Percentiles rank a stretch among this genome's conserved stretches.
Conservation (phyloP, 305 asterid genomes). For the Galium porrigens region DNA sequence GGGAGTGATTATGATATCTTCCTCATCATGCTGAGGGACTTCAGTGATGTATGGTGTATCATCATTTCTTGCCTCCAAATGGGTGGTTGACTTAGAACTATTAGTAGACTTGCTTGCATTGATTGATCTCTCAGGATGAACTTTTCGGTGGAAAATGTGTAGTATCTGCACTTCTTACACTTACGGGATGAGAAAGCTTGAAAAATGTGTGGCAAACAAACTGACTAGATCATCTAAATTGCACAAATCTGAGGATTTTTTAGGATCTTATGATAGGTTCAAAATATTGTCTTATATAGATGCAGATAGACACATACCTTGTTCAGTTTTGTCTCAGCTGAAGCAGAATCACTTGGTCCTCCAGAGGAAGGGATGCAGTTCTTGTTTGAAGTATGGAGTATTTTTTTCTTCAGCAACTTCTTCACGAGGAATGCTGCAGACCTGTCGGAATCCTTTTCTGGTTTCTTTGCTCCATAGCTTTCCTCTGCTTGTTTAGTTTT, state of each 20-base stretch:
- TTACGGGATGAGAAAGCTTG: not conserved
- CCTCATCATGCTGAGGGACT: conserved; percentile 31
- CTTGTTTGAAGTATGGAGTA: conserved; percentile 32
- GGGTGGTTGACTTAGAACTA: conserved; percentile 25
- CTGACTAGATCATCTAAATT: not conserved
- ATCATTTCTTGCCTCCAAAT: conserved; percentile 29
- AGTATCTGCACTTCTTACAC: conserved; percentile 46
- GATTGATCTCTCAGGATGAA: conserved; percentile 65
- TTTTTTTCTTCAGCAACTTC: conserved; percentile 46
- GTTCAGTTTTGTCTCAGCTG: conserved; percentile 45
- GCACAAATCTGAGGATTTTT: not conserved
- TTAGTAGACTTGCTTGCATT: conserved; percentile 22
- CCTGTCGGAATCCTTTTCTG: conserved; percentile 46
- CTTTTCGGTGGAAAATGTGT: conserved; percentile 74
- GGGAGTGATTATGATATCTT: conserved; percentile 49
- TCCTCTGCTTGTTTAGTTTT: conserved; percentile 60
- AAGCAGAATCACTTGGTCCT: conserved; percentile 30
- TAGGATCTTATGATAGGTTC: not conserved
- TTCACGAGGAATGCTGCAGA: conserved; percentile 57
- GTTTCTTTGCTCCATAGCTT: conserved; percentile 31
- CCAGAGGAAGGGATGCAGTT: conserved; percentile 30
- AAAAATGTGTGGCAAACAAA: not conserved
- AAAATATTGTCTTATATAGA: not conserved
- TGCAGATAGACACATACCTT: conserved; percentile 32
- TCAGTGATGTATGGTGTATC: conserved; percentile 22